Evolutionary conservation across 371 early-diverging fungal species (phyloP).

Genomic region (Mortierella sp.): DNA sequence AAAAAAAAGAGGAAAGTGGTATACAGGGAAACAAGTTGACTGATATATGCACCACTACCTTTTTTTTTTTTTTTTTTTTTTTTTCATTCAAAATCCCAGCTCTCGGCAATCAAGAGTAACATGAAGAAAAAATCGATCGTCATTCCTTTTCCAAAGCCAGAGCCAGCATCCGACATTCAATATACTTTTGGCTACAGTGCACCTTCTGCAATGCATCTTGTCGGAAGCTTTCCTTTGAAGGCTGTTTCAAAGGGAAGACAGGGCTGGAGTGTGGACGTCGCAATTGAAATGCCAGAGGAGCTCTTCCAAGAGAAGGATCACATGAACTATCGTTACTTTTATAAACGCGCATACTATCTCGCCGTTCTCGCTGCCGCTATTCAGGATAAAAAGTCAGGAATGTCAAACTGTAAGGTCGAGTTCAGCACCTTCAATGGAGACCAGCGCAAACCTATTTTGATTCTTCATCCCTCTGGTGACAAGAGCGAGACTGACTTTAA

Average conservation of each 20-base stretch:
- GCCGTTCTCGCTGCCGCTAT: slow-evolving; percentile 73
- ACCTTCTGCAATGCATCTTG: slow-evolving; percentile 83
- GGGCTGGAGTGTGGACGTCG: slow-evolving; percentile 88
- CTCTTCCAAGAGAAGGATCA: slow-evolving; percentile 94
- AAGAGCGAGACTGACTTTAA: slow-evolving; percentile 71
- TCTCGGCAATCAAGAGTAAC: slow-evolving; percentile 60
- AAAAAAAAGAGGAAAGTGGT: background rate
- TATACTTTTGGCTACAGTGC: slow-evolving; percentile 83
- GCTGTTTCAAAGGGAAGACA: slow-evolving; percentile 72
- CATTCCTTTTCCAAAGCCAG: slow-evolving; percentile 83
- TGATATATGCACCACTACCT: background rate
- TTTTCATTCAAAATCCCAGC: slow-evolving; percentile 31
- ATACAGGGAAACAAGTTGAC: background rate
- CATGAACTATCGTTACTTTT: slow-evolving; percentile 93
- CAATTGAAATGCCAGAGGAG: slow-evolving; percentile 90
- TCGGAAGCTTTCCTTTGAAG: slow-evolving; percentile 92
- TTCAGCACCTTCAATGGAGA: slow-evolving; percentile 80
- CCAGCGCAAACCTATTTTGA: slow-evolving; percentile 80
- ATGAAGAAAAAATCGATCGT: slow-evolving; percentile 65
- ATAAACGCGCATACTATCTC: slow-evolving; percentile 95
- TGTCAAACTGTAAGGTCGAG: slow-evolving; percentile 65
- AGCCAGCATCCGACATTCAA: slow-evolving; percentile 75
- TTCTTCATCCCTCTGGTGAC: slow-evolving; percentile 70
- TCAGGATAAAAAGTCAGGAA: slow-evolving; percentile 64
- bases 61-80: too few species aligned